Percentiles rank a stretch among this genome's conserved stretches.
phyloP scores from a whole-genome alignment of 106 monocot genomes.

The Acorus calamus region DNA sequence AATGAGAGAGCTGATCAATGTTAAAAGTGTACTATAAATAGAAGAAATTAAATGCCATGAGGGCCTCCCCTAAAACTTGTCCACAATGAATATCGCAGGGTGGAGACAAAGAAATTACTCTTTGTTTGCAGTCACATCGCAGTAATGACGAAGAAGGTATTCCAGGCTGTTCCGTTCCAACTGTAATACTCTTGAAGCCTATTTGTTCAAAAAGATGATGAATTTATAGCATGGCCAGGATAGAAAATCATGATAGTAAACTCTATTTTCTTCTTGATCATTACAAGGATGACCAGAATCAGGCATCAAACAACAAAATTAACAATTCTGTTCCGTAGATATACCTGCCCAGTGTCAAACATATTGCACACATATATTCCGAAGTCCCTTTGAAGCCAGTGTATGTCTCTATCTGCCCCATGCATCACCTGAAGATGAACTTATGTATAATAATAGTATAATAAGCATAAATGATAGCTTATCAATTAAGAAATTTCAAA shows the following conservation, averaged over 20 bases:
- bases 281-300: too few species aligned
- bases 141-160: slow-evolving; percentile 73
- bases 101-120: slow-evolving; percentile 39
- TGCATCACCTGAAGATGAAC: slow-evolving; percentile 75
- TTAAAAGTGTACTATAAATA: not conserved
- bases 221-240: not conserved
- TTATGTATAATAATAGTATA: not conserved
- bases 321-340: not conserved
- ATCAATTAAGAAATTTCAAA: not conserved
- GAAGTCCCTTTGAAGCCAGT: slow-evolving; percentile 97
- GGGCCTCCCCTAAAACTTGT: too few species aligned
- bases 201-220: too few species aligned
- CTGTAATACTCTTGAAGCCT: slow-evolving; percentile 80
- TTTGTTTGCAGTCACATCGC: slow-evolving; percentile 82
- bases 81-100: too few species aligned
- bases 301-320: too few species aligned
- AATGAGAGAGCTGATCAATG: slow-evolving; percentile 6
- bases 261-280: not conserved
- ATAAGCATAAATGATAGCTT: not conserved
- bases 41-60: too few species aligned
- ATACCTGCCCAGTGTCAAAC: slow-evolving; percentile 97
- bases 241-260: slow-evolving; percentile 2
- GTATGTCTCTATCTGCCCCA: slow-evolving; percentile 94
- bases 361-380: slow-evolving; percentile 96
- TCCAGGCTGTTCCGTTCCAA: slow-evolving; percentile 89